Evolutionary conservation across 1,284 basidiomycete genomes (phyloP), one percentile per base, ranked within the genome.

Genomic region (Mycosarcoma mackinlayi): DNA sequence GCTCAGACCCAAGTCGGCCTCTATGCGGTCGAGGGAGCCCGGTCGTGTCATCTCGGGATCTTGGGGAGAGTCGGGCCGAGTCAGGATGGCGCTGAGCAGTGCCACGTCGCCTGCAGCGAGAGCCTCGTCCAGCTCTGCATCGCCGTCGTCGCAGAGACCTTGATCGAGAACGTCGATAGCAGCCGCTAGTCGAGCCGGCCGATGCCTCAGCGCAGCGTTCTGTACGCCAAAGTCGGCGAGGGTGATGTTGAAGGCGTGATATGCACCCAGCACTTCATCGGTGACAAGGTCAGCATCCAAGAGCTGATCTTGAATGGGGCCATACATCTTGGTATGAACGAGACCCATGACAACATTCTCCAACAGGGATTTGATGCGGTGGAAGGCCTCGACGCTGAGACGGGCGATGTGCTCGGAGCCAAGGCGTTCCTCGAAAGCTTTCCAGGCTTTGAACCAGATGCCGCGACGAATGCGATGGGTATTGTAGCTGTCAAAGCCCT

Each of bases 281-380:
- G 50, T 30, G 34, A 53, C 54, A 13, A 63, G 50, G 18, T 72
- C 69, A 11, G 53, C 51, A 28, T 62, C 58, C 38, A 56, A 10
- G 14, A 50, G 47, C 34, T 59, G 52, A 27, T 56, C 60, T 34
- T 57, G 53, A 13, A 68, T 68, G 6, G 69, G 66, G 4, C 53
- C 58, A 21, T 72, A 72, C 47, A 72, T 50, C 35, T 72, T 72
- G 18, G 52, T 39, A 19, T 72, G 64, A 7, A 66, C 64, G 33
- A 68, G 61, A 21, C 69, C 69, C 59, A 72, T 55, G 49, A 68
- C 64, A 48, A 68, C 56, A 33, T 62, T 72, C 35, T 72, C 69
- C 40, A 72, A 50, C 1, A 72, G 47, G 1, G 59, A 56, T 40
- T 67, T 59, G 47, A 67, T 59, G 44, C 64, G 57, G 23, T 60